phyloP scores from a whole-genome alignment of 2,329 filamentous ascomycete species.

The Colletotrichum agaves region DNA sequence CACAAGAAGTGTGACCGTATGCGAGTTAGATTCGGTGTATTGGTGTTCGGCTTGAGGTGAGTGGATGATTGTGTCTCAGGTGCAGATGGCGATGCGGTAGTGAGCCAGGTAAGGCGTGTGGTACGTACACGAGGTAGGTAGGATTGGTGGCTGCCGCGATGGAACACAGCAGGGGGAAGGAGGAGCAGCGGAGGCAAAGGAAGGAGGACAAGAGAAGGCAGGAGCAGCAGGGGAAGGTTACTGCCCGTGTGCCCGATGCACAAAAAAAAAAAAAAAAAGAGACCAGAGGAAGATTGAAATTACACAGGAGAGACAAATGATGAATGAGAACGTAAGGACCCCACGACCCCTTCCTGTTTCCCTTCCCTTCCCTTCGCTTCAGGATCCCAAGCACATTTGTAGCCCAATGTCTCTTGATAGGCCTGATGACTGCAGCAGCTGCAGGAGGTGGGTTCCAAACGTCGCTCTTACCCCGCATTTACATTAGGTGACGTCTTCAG shows the following conservation, averaged over 20 bases:
- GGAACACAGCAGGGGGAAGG: neutral
- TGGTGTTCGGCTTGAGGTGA: neutral
- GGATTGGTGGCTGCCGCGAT: neutral
- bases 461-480: slow-evolving; percentile 39
- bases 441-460: slow-evolving; percentile 5
- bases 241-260: neutral
- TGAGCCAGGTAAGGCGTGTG: neutral
- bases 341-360: slow-evolving; percentile 8
- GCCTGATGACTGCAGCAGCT: neutral
- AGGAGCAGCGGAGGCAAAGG: neutral
- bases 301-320: slow-evolving; percentile 1
- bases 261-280: neutral
- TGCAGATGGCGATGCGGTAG: slow-evolving; percentile 11
- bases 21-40: slow-evolving; percentile 8
- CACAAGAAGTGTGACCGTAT: slow-evolving; percentile 14
- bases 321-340: neutral
- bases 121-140: slow-evolving; percentile 18
- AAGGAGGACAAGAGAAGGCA: neutral
- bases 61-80: slow-evolving; percentile 26
- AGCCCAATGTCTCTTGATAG: slow-evolving; percentile 8
- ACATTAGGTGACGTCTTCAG: slow-evolving; percentile 37
- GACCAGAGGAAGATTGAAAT: neutral
- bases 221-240: neutral
- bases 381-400: neutral
- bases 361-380: neutral